phyloP scores from a whole-genome alignment of 129 eudicot genomes.

The Ambrosia trifida region DNA sequence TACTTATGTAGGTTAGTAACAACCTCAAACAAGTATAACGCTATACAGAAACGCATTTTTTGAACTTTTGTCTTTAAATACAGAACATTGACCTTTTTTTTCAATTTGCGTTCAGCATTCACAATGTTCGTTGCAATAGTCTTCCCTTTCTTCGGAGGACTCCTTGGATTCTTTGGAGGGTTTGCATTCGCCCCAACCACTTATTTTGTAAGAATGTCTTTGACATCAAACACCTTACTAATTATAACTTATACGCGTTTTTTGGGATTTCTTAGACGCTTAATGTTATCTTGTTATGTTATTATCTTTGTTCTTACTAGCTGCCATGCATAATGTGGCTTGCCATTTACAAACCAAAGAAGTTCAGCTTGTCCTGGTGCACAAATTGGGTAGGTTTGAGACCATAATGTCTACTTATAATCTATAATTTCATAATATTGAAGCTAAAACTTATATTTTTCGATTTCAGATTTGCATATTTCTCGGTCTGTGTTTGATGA shows the following conservation, averaged over 20 bases:
- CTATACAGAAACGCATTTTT: not conserved
- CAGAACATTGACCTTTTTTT: not conserved
- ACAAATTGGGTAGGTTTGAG: conserved; percentile 60
- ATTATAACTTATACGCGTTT: not conserved
- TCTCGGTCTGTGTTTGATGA: conserved; percentile 62
- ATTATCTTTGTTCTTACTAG: conserved; percentile 26
- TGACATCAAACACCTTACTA: not conserved
- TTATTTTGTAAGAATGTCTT: conserved; percentile 46
- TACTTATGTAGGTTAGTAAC: conserved; percentile 60
- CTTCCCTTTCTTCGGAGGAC: conserved; percentile 66
- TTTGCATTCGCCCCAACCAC: conserved; percentile 72
- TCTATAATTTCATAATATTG: not conserved
- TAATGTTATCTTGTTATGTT: conserved; percentile 7
- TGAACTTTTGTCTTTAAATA: not conserved
- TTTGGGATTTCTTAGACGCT: not conserved
- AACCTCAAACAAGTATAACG: not conserved
- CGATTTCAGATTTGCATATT: conserved; percentile 62
- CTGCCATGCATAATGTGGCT: conserved; percentile 88
- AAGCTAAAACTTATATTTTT: conserved; percentile 9
- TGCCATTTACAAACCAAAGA: conserved; percentile 63
- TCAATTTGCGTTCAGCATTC: conserved; percentile 41
- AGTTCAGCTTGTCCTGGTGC: conserved; percentile 63
- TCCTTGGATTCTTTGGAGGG: conserved; percentile 70
- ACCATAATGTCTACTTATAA: not conserved
- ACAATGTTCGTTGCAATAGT: conserved; percentile 66